Percentiles rank a stretch among this genome's conserved stretches.
Conservation (phyloP, 371 early-diverging fungal species). For the Rhizopus delemar region DNA sequence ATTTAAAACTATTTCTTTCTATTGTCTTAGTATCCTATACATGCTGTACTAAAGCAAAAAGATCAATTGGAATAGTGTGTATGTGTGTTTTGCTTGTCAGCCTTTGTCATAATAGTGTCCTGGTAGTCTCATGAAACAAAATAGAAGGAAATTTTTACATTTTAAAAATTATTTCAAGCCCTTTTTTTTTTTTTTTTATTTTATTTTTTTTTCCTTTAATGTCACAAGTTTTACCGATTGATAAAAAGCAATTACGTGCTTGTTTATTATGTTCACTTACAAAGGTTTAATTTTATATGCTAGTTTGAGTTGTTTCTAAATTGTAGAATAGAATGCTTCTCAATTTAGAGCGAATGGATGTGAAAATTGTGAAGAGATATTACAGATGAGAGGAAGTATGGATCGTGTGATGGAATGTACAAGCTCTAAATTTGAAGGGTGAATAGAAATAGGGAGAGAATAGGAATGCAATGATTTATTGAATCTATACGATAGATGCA, state of each 20-base stretch:
- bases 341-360: constrained; percentile 85
- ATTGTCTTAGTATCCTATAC: no score
- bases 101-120: no score
- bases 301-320: constrained; percentile 1
- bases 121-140: no score
- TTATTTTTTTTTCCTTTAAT: constrained; percentile 29
- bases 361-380: constrained; percentile 89
- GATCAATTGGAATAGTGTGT: no score
- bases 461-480: neutral
- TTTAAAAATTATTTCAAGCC: no score
- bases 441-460: constrained; percentile 11
- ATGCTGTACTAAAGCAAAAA: no score
- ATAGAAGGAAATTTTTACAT: no score
- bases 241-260: constrained; percentile 83
- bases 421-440: constrained; percentile 86
- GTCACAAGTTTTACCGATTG: constrained; percentile 68
- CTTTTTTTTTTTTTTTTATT: neutral
- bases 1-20: neutral
- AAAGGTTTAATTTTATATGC: constrained; percentile 57
- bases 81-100: no score
- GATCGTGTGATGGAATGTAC: constrained; percentile 86
- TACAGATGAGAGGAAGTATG: constrained; percentile 70
- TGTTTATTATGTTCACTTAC: constrained; percentile 93
- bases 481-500: constrained; percentile 46
- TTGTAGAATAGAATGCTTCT: constrained; percentile 54